Conservation (phyloP, 2,329 filamentous ascomycete genomes). For the Apiospora pterosperma region DNA sequence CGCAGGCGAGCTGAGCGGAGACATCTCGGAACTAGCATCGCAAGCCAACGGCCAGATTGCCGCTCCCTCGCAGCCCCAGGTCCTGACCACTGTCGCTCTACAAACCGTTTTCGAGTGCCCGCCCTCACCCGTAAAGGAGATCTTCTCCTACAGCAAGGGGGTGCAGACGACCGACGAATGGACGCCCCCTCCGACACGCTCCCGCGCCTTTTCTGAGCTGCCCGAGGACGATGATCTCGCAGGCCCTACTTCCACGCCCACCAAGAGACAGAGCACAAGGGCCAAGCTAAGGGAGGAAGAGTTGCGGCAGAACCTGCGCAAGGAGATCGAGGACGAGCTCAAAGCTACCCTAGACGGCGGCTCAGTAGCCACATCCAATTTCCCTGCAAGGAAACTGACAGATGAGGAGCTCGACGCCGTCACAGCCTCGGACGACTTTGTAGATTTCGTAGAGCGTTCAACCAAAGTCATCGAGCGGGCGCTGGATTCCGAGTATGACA, state of each 20-base stretch:
- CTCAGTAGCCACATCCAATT: constrained; percentile 49
- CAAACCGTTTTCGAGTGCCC: constrained; percentile 79
- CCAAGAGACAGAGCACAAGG: constrained; percentile 73
- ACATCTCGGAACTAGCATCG: constrained; percentile 59
- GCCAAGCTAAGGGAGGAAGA: constrained; percentile 85
- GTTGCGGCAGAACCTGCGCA: constrained; percentile 76
- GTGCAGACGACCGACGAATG: constrained; percentile 86
- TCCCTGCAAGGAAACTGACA: constrained; percentile 76
- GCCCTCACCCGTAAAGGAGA: constrained; percentile 72
- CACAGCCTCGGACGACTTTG: constrained; percentile 86
- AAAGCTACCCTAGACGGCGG: constrained; percentile 63
- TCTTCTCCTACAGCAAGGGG: constrained; percentile 95
- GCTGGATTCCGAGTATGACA: constrained; percentile 92
- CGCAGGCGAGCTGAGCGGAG: constrained; percentile 75
- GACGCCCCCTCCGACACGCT: constrained; percentile 50
- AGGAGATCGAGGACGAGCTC: constrained; percentile 91
- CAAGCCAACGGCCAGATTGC: constrained; percentile 37
- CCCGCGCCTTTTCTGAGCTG: constrained; percentile 53
- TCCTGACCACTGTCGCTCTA: constrained; percentile 69
- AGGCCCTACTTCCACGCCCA: constrained; percentile 55
- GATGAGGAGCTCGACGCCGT: constrained; percentile 86
- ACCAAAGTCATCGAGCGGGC: constrained; percentile 97
- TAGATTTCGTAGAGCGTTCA: constrained; percentile 91
- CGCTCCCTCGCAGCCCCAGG: constrained; percentile 52
- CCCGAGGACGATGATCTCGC: constrained; percentile 58